These are phyloP conservation scores for Trametes gibbosa DNA, from an alignment of 768 basidiomycete species.

Conservation along the genomic window DNA sequence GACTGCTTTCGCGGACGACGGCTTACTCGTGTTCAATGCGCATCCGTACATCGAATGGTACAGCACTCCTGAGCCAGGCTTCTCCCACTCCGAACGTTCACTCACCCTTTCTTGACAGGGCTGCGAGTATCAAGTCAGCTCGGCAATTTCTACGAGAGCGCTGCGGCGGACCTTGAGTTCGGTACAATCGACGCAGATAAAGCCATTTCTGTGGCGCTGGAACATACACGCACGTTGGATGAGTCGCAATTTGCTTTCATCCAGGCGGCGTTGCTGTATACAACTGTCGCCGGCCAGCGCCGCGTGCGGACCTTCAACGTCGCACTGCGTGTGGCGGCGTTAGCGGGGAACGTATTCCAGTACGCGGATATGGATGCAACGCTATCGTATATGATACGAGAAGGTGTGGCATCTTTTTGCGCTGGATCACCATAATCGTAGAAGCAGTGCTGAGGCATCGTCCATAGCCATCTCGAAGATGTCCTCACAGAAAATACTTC, in stretches of 20 bases:
- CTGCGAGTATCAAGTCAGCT: constrained; percentile 62
- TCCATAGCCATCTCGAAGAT: constrained; percentile 66
- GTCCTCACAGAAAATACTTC: constrained; percentile 54
- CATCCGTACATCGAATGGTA: constrained; percentile 85
- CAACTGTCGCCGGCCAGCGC: constrained; percentile 70
- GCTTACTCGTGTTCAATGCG: constrained; percentile 80
- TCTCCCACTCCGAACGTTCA: neutral
- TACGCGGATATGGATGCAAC: constrained; percentile 89
- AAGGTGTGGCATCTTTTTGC: constrained; percentile 49
- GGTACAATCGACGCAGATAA: constrained; percentile 82
- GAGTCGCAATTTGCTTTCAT: constrained; percentile 72
- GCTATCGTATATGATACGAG: constrained; percentile 69
- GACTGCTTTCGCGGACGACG: constrained; percentile 65
- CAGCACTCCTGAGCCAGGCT: constrained; percentile 9
- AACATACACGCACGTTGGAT: constrained; percentile 67
- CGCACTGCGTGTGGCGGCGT: constrained; percentile 72
- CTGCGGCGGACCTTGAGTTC: constrained; percentile 73
- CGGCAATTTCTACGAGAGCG: constrained; percentile 69
- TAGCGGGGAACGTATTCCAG: constrained; percentile 91
- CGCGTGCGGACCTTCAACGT: constrained; percentile 85
- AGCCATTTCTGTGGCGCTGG: constrained; percentile 69
- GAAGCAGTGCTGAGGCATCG: neutral
- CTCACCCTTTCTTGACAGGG: constrained; percentile 37
- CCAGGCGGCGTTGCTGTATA: constrained; percentile 89
- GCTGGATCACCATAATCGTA: neutral